Evolutionary conservation across 2,329 filamentous ascomycete species (phyloP).

Genomic region (Ophiostoma quercus): DNA sequence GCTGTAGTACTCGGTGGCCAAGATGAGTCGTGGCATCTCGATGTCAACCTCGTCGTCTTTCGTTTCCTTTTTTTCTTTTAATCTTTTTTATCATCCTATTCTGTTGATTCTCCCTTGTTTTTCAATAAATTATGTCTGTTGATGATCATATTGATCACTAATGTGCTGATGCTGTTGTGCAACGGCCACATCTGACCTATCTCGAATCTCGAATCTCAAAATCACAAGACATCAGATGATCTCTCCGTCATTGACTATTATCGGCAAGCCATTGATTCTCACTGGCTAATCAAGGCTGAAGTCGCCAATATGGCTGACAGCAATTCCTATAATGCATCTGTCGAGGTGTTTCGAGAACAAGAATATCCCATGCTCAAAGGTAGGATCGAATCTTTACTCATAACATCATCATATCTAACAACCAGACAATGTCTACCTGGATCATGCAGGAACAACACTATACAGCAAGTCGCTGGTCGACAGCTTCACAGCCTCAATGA

Average conservation of each 20-base stretch:
- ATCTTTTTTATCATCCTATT: background rate
- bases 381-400: slow-evolving; percentile 30
- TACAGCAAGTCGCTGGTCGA: slow-evolving; percentile 78
- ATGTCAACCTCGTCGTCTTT: background rate
- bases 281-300: background rate
- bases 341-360: slow-evolving; percentile 53
- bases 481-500: slow-evolving; percentile 72
- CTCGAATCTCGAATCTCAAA: background rate
- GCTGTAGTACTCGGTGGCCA: background rate
- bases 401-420: slow-evolving; percentile 19
- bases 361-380: slow-evolving; percentile 69
- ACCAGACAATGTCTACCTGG: slow-evolving; percentile 71
- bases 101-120: background rate
- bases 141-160: background rate
- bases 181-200: background rate
- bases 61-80: background rate
- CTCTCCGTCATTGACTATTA: background rate
- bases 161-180: background rate
- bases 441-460: slow-evolving; percentile 90
- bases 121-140: background rate
- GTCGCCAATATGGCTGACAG: slow-evolving; percentile 2
- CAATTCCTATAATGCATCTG: slow-evolving; percentile 51
- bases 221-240: background rate
- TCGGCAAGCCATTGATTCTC: background rate
- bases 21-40: background rate